A percentile compares a stretch with the other conserved stretches of the same genome.
These are phyloP conservation scores for Wickerhamomyces subpelliculosus DNA, from an alignment of 805 yeast species.

Conservation along the genomic window DNA sequence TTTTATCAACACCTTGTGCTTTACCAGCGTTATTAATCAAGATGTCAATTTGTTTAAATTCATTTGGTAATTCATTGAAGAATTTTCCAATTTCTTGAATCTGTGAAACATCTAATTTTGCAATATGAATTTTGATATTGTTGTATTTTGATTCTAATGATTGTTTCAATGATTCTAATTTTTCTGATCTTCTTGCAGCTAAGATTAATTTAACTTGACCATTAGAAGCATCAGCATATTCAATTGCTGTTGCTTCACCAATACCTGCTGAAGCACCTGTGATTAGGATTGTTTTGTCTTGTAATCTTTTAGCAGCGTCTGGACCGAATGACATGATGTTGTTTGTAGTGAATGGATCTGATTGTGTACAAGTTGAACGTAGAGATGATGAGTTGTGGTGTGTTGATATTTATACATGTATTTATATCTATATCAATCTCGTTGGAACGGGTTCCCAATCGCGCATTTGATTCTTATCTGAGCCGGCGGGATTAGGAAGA, in stretches of 20 bases:
- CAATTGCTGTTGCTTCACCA: constrained; percentile 86
- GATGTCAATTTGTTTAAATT: constrained; percentile 56
- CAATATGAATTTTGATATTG: constrained; percentile 35
- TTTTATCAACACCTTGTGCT: constrained; percentile 74
- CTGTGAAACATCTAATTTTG: constrained; percentile 52
- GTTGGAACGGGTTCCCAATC: too few species aligned
- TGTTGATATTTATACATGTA: too few species aligned
- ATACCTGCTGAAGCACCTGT: constrained; percentile 97
- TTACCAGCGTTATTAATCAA: constrained; percentile 69
- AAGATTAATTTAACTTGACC: constrained; percentile 67
- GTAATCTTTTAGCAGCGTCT: constrained; percentile 73
- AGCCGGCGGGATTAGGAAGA: not conserved
- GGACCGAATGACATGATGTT: constrained; percentile 54
- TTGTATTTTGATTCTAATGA: constrained; percentile 42
- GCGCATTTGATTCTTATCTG: not conserved
- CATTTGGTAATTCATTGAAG: constrained; percentile 45
- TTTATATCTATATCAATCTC: too few species aligned
- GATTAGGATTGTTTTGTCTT: constrained; percentile 70
- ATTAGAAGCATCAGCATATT: constrained; percentile 71
- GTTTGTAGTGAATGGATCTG: not conserved
- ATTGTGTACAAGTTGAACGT: not conserved
- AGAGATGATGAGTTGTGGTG: too few species aligned
- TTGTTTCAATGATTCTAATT: constrained; percentile 42
- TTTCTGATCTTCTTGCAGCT: constrained; percentile 71
- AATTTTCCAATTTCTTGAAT: constrained; percentile 44